Base-by-base conservation (phyloP, 768 basidiomycete genomes). In the Coprinopsis cinerea region DNA sequence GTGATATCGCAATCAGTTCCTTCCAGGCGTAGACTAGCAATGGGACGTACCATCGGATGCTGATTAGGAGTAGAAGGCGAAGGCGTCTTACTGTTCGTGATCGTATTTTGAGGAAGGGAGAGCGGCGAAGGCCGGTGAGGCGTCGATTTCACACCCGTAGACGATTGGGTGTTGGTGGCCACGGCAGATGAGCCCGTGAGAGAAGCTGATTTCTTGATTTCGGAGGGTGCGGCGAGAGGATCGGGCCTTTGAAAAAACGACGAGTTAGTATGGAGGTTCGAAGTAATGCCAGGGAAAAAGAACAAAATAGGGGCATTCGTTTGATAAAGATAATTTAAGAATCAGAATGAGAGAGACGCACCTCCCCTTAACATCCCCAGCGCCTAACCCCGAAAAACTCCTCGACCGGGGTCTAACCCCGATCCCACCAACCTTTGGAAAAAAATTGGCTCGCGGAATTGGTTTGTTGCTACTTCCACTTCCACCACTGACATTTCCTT, bases 331-430 rank as follows among this genome's bases (percentile, higher is more conserved):
- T n/a, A n/a, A n/a, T n/a, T n/a, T n/a, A n/a, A n/a, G n/a, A n/a
- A 35, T 0, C 35, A 36, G 28, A 35, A 36, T 37, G 42, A 18
- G 25, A 18, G 3, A 53, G 49, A 47, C 59, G 42, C 47, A 71
- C 70, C 67, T 68, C 6, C 66, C 28, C 13, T 67, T n/a, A 28
- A 22, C 17, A n/a, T 3, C 10, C 27, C 44, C 79, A 76, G 63
- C 88, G n/a, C n/a, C n/a, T n/a, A n/a, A 83, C 2, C 79, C 83
- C 7, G 87, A 89, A 59, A 91, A 91, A 54, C 87, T 89, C 57
- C 85, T 67, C 18, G 85, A 88, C 44, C 87, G 64, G 3, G 88
- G 89, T 4, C 88, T 67, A 7, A 68, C 57, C 2, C 70, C 70
- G 5, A 72, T 18, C 7, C 7, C 10, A 26, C 42, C 69, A 7